These are phyloP conservation scores for Neurospora sp. DNA, from an alignment of 495 filamentous ascomycete species.

Conservation along the genomic window DNA sequence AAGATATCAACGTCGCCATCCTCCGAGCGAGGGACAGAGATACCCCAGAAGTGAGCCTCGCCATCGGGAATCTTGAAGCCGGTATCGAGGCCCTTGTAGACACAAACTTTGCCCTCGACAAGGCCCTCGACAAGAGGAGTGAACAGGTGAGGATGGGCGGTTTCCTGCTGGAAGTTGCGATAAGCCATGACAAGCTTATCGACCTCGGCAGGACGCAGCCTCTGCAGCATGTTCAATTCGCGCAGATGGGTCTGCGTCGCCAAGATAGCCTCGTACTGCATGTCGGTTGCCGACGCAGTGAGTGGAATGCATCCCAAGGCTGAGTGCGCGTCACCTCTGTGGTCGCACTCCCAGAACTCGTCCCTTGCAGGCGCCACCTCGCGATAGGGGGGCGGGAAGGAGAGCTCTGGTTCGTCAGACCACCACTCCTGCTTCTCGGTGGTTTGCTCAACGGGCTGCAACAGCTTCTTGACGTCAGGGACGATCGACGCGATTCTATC, in stretches of 20 bases:
- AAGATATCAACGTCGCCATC: slow-evolving; percentile 8
- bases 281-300: background rate
- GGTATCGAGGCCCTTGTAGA: slow-evolving; percentile 17
- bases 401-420: background rate
- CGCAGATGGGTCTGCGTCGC: slow-evolving; percentile 13
- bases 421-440: background rate
- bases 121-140: slow-evolving; percentile 12
- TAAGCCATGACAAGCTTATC: slow-evolving; percentile 13
- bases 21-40: slow-evolving; percentile 1
- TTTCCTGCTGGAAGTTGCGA: slow-evolving; percentile 2
- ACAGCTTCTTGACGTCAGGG: slow-evolving; percentile 4
- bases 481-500: slow-evolving; percentile 2
- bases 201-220: slow-evolving; percentile 9
- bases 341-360: slow-evolving; percentile 14
- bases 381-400: slow-evolving; percentile 2
- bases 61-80: slow-evolving; percentile 19
- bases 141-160: slow-evolving; percentile 5
- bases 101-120: slow-evolving; percentile 1
- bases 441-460: background rate
- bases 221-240: slow-evolving; percentile 15
- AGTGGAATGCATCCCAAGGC: slow-evolving; percentile 14
- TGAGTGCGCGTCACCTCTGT: slow-evolving; percentile 7
- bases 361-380: slow-evolving; percentile 4
- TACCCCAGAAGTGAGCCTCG: slow-evolving; percentile 14
- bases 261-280: slow-evolving; percentile 11